phyloP scores from a whole-genome alignment of 1,284 basidiomycete species.

The Ustilago esculenta region DNA sequence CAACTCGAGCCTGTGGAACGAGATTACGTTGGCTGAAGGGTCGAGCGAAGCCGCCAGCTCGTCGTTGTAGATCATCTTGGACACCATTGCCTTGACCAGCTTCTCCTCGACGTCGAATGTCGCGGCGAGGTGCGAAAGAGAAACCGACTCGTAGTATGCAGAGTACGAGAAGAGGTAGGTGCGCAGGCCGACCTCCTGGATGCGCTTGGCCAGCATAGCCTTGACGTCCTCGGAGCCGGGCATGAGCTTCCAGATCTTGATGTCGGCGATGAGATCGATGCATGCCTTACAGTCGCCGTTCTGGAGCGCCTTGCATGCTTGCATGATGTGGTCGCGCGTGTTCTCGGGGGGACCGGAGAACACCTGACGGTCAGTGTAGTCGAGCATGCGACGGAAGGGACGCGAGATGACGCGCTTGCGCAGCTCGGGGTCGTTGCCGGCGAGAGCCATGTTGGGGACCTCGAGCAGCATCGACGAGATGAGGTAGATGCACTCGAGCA shows the following conservation, averaged over 20 bases:
- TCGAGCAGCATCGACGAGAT: conserved; percentile 99
- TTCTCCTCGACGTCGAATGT: conserved; percentile 86
- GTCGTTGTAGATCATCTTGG: conserved; percentile 99
- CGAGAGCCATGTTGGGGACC: conserved; percentile 92
- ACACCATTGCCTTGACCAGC: conserved; percentile 88
- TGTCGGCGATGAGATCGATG: conserved; percentile 88
- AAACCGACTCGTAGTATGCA: conserved; percentile 89
- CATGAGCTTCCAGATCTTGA: conserved; percentile 98
- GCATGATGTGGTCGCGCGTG: conserved; percentile 98
- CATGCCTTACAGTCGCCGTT: conserved; percentile 97
- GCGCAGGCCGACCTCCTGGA: conserved; percentile 95
- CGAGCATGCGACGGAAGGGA: conserved; percentile 91
- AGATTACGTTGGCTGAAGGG: conserved; percentile 81
- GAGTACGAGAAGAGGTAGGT: conserved; percentile 99
- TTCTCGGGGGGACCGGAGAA: conserved; percentile 99
- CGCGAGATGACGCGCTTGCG: conserved; percentile 84
- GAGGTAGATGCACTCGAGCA: conserved; percentile 95
- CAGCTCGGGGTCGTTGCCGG: conserved; percentile 86
- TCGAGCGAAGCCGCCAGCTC: conserved; percentile 93
- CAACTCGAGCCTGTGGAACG: conserved; percentile 87
- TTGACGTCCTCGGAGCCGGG: conserved; percentile 85
- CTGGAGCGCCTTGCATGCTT: conserved; percentile 95
- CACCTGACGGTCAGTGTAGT: conserved; percentile 96
- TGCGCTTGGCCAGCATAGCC: conserved; percentile 93
- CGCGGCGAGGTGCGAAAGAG: conserved; percentile 82